A percentile compares a stretch with the other conserved stretches of the same genome.
Evolutionary conservation across 805 yeast species (phyloP).

Genomic region (Sugiyamaella americana): DNA sequence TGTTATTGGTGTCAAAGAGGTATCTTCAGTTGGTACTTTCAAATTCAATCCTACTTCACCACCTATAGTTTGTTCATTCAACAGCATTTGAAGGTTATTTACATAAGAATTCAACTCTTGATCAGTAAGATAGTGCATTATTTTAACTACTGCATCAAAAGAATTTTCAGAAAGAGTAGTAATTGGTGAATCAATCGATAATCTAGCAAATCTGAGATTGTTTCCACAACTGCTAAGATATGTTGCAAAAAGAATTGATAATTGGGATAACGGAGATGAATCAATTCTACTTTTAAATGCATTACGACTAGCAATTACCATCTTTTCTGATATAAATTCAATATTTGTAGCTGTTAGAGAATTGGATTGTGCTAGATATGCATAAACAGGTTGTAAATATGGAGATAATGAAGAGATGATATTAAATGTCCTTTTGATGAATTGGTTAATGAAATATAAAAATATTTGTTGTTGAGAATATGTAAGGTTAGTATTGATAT

Average conservation of each 20-base stretch:
- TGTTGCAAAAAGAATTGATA: background rate
- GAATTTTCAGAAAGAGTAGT: constrained; percentile 9
- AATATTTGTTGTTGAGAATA: background rate
- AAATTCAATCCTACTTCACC: too few species aligned
- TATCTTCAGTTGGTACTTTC: background rate
- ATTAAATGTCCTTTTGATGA: constrained; percentile 3
- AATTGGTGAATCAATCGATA: constrained; percentile 6
- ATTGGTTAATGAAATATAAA: constrained; percentile 2
- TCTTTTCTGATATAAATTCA: background rate
- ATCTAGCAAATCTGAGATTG: constrained; percentile 7
- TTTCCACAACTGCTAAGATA: constrained; percentile 10
- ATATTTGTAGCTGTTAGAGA: background rate
- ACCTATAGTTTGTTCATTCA: background rate
- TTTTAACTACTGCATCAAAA: constrained; percentile 10
- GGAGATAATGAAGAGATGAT: constrained; percentile 4
- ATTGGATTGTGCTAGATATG: constrained; percentile 1
- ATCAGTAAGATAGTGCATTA: constrained; percentile 11
- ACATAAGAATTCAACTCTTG: constrained; percentile 7
- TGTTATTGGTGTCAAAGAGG: background rate
- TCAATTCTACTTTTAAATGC: background rate
- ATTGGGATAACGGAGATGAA: background rate
- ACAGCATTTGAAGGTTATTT: background rate
- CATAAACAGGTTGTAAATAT: constrained; percentile 2
- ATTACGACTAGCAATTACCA: background rate
- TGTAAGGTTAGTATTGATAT: background rate